These are phyloP conservation scores for Monilinia fructigena DNA, from an alignment of 2,329 filamentous ascomycete genomes.

Conservation along the genomic window DNA sequence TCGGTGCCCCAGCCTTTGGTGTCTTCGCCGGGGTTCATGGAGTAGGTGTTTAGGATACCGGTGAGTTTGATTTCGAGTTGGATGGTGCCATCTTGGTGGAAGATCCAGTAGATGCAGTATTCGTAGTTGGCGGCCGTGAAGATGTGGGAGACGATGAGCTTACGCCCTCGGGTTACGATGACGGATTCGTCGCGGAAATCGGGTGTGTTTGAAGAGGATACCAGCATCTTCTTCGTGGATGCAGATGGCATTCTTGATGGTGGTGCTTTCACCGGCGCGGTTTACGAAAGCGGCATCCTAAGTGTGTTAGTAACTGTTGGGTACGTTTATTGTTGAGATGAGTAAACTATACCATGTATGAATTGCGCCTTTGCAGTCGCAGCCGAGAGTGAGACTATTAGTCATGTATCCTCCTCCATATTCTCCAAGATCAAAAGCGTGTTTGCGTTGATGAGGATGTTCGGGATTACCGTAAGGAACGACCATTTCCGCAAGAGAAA, in stretches of 20 bases:
- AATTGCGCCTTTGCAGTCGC: slow-evolving; percentile 86
- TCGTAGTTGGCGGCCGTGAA: slow-evolving; percentile 97
- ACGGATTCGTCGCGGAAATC: slow-evolving; percentile 89
- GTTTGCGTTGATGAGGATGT: slow-evolving; percentile 76
- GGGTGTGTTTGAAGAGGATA: slow-evolving; percentile 87
- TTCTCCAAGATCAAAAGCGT: slow-evolving; percentile 78
- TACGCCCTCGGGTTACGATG: slow-evolving; percentile 81
- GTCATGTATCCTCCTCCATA: slow-evolving; percentile 84
- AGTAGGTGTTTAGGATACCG: slow-evolving; percentile 89
- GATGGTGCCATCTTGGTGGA: slow-evolving; percentile 88
- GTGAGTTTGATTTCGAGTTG: slow-evolving; percentile 91
- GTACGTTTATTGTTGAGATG: not conserved
- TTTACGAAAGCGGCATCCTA: slow-evolving; percentile 75
- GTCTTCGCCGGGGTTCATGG: slow-evolving; percentile 76
- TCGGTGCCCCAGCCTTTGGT: slow-evolving; percentile 86
- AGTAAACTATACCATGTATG: slow-evolving; percentile 62
- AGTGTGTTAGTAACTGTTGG: not conserved
- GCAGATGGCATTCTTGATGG: slow-evolving; percentile 91
- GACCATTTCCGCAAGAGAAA: slow-evolving; percentile 91
- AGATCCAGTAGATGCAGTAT: slow-evolving; percentile 84
- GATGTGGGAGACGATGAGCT: slow-evolving; percentile 84
- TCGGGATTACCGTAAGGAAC: slow-evolving; percentile 85
- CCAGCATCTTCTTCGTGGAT: slow-evolving; percentile 93
- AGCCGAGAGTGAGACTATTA: slow-evolving; percentile 72
- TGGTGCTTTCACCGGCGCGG: slow-evolving; percentile 68